Base-by-base conservation (phyloP, 768 basidiomycete species). In the Panus rudis region DNA sequence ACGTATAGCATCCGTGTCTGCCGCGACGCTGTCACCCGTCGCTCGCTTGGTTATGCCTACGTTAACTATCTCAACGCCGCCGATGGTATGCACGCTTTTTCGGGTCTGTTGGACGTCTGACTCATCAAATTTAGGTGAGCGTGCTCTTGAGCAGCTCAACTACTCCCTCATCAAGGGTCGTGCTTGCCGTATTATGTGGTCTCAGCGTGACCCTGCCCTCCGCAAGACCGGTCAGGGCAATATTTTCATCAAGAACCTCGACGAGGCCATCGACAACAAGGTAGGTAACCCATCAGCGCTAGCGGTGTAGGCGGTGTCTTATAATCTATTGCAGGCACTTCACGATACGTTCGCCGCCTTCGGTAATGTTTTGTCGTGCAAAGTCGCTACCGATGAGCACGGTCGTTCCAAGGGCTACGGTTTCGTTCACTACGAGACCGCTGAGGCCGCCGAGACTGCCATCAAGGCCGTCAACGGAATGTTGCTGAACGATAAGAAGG, bases 161-260 rank as follows among this genome's bases (percentile, higher is more conserved):
- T 99, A 99, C 66, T 98, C 96, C 53, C 70, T 93, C 63, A 98
- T 99, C 73, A 98, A 98, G 77, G 85, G 85, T 67, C 87, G 92
- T 58, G 85, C 96, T 51, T 91, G 88, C 75, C 91, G 96, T 58
- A 99, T 99, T 77, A 99, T 99, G 96, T 98, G 96, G 94, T 97
- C 93, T 60, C 96, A 98, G 78, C 90, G 96, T 64, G 96, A 98
- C 72, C 96, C 96, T 47, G 91, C 92, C 55, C 82, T 99, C 62
- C 89, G 96, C 68, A 98, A 98, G 81, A 97, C 92, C 51, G 92
- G 92, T 52, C 92, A 97, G 71, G 96, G 96, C 66, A 99, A 99
- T 67, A 92, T 99, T 61, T 99, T 99, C 73, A 98, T 99, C 71
- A 99, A 99, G 74, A 99, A 99, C 70, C 70, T 99, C 54, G 93